Base-by-base conservation (phyloP, 2,329 filamentous ascomycete species). In the Claviceps lovelessii region DNA sequence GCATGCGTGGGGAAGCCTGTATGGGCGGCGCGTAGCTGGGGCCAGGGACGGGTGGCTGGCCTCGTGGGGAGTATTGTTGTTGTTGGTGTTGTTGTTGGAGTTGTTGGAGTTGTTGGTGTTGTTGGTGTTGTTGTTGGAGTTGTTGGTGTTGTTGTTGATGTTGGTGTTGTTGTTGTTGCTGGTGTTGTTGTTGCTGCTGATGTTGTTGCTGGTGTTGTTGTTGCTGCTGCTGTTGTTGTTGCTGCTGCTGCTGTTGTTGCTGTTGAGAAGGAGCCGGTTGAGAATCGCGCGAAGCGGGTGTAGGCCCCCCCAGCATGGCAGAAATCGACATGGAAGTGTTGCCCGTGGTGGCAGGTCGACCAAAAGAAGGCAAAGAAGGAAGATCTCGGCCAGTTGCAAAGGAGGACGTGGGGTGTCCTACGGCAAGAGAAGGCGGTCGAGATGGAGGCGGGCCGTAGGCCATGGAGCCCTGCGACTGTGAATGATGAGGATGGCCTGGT, bases 311-410 rank as follows among this genome's bases (percentile, higher is more conserved):
- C 6, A 82, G 68, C 77, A 82, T 80, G 6, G 78, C 76, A 1
- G 77, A 80, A 65, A 82, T 81, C 23, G 79, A 81, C 79, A 82
- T 82, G 64, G 76, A 77, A 63, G 76, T 79, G 47, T 74, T 73
- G 0, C 70, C 70, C 54, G 69, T 72, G 55, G 64, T 65, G 29
- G 70, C 73, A 4, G 75, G 69, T 56, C 78, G 71, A 31, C 74
- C 65, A 23, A 81, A 66, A 13, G 76, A 70, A 33, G 72, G 68
- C 13, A 82, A 69, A 1, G 78, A 74, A 1, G 78, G 76, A 15
- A 79, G 66, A 55, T 79, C 75, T 56, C 81, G 78, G 41, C 76
- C 69, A 4, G 73, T 69, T 0, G 72, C 68, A 52, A 77, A 77
- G 4, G 74, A 68, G 23, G 44, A 46, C 19, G 67, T 69, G 1